phyloP scores from a whole-genome alignment of 257 asterid genomes.

The Rubia yunnanensis region DNA sequence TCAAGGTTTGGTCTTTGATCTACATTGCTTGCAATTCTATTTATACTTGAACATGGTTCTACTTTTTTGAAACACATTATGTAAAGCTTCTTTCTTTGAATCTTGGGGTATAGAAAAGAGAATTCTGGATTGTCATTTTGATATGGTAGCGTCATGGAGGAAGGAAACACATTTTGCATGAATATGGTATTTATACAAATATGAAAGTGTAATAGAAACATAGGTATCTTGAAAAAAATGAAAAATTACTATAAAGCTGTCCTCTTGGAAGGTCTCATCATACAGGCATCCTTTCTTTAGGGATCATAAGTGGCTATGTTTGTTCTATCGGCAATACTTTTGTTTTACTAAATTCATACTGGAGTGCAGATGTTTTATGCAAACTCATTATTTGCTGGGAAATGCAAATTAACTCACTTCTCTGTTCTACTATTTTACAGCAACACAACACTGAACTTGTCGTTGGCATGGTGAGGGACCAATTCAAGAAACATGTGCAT shows the following conservation, averaged over 20 bases:
- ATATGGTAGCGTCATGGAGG: too few species aligned
- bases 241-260: neutral
- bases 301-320: neutral
- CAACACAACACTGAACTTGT: conserved; percentile 72
- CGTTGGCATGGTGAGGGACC: conserved; percentile 69
- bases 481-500: conserved; percentile 76
- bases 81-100: neutral
- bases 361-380: neutral
- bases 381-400: neutral
- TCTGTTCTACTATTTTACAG: conserved; percentile 30
- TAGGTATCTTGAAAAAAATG: too few species aligned
- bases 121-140: too few species aligned
- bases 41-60: neutral
- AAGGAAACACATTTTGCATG: too few species aligned
- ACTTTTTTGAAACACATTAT: neutral
- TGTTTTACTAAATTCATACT: neutral
- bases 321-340: too few species aligned
- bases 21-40: neutral
- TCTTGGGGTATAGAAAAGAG: neutral
- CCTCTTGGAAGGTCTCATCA: neutral
- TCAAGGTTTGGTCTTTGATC: conserved; percentile 37
- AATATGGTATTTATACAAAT: too few species aligned
- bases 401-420: neutral
- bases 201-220: neutral
- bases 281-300: too few species aligned